Evolutionary conservation across 2,329 filamentous ascomycete genomes (phyloP), one percentile per base, ranked within the genome.

Genomic region (Neonectria sp.): DNA sequence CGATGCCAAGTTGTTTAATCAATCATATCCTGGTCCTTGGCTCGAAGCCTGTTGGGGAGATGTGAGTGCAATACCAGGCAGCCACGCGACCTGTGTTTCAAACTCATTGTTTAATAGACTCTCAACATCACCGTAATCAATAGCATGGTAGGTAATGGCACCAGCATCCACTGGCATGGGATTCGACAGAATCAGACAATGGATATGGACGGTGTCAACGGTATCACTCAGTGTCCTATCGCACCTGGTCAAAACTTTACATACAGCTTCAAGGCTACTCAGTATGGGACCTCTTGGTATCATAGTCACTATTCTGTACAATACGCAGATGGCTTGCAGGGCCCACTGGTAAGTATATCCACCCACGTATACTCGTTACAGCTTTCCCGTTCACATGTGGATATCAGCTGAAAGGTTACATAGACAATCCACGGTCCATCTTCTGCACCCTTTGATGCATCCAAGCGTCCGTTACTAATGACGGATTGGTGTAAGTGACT

Each of bases 1-100:
- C 0, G 51, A 72, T 0, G 75, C 70, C 0, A 77, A 77, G 48
- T 9, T 78, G 2, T 78, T 78, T 21, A 76, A 76, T 29, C 53
- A 70, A 1, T 21, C 49, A 13, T 78, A 77, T 35, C 76, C 76
- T 2, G 76, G 76, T 0, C 76, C 76, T 0, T 75, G 74, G 71
- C 69, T 78, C 3, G 69, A 78, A 24, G 76, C 76, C 0, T 77
- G 75, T 11, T 78, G 76, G 76, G 76, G 76, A 9, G 76, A 78
- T 52, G 61, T 75, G 15, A 68, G 55, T 69, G 1, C 13, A 12
- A 17, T 5, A 21, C 21, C 2, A 6, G 2, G 33, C 2, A 8
- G 1, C 9, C 12, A 12, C 13, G 1, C 2, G 6, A 9, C n/a
- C 0, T 13, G 3, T 27, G 6, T 29, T 4, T 29, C 13, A 15